Base-by-base conservation (phyloP, 2,329 filamentous ascomycete genomes). In the Fonsecaea pedrosoi region DNA sequence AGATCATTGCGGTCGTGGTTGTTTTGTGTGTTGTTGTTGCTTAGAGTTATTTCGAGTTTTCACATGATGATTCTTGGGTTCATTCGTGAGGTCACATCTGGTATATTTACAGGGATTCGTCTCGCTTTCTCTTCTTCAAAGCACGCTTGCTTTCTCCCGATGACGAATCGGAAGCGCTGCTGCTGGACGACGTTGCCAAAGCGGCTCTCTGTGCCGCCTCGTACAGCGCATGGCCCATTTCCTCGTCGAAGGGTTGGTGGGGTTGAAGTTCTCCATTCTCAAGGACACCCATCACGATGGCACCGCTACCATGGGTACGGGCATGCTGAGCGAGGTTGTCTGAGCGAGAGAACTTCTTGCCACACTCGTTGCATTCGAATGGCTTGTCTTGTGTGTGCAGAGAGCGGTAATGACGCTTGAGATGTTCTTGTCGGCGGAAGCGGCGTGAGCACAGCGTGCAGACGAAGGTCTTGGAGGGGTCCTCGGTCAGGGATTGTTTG, bases 361-460 rank as follows among this genome's bases (percentile, higher is more conserved):
- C 94, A 76, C 95, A 99, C 82, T 99, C 94, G 72, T 89, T 87
- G 85, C 95, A 99, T 82, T 96, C 92, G 75, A 98, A 99, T 4
- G 95, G 95, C 89, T 98, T 99, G 78, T 98, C 95, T 77, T 96
- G 90, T 1, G 95, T 99, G 85, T 99, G 95, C 56, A 99, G 92
- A 66, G 95, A 98, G 74, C 95, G 90, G 85, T 97, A 97, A 84
- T 99, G 95, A 70, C 95, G 92, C 89, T 99, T 99, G 68, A 99
- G 88, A 77, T 99, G 95, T 81, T 99, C 95, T 82, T 99, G 95
- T 70, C 95, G 92, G 70, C 95, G 91, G 90, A 99, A 99, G 69
- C 95, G 92, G 71, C 95, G 93, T 75, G 92, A 94, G 89, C 95
- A 99, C 25, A 97, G 87, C 64, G 94, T 93, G 83, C 95, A 99